Conservation (phyloP, 208 protist species). For the Acanthamoeba lugdunensis region DNA sequence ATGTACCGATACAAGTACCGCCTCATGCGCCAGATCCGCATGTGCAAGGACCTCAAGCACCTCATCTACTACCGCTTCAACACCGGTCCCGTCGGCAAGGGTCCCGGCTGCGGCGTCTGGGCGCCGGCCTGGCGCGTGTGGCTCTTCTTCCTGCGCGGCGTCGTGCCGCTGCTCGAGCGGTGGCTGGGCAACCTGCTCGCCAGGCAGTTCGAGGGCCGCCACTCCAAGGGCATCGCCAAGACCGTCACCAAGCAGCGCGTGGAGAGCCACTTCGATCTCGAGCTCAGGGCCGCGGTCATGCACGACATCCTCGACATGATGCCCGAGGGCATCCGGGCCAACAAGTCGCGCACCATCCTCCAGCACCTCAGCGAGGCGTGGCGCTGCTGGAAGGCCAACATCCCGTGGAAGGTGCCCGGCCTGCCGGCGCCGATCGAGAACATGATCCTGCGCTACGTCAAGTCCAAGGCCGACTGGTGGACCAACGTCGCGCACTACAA, state of each 20-base stretch:
- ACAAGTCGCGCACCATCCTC: slow-evolving; percentile 97
- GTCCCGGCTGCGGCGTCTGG: slow-evolving; percentile 98
- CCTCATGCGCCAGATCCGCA: slow-evolving; percentile 98
- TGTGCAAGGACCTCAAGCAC: slow-evolving; percentile 98
- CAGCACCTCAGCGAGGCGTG: slow-evolving; percentile 99
- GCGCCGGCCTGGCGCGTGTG: slow-evolving; percentile 99
- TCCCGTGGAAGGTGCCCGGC: slow-evolving; percentile 98
- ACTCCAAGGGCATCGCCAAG: slow-evolving; percentile 96
- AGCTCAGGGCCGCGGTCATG: slow-evolving; percentile 98
- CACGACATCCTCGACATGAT: slow-evolving; percentile 99
- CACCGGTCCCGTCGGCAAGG: slow-evolving; percentile 98
- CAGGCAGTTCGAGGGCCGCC: slow-evolving; percentile 98
- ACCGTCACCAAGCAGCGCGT: slow-evolving; percentile 99
- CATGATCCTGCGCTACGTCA: slow-evolving; percentile 99
- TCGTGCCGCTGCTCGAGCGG: slow-evolving; percentile 98
- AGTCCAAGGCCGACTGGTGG: slow-evolving; percentile 99
- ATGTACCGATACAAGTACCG: slow-evolving; percentile 99
- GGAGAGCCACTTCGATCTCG: slow-evolving; percentile 99
- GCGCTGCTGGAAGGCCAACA: slow-evolving; percentile 97
- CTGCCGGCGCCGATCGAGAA: slow-evolving; percentile 97
- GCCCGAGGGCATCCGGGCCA: slow-evolving; percentile 97
- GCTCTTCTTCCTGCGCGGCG: slow-evolving; percentile 99
- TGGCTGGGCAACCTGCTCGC: slow-evolving; percentile 99
- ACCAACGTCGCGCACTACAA: slow-evolving; percentile 99
- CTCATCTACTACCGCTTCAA: slow-evolving; percentile 98